These are phyloP conservation scores for Trametes hirsuta DNA, from an alignment of 1,284 basidiomycete species.

Conservation along the genomic window DNA sequence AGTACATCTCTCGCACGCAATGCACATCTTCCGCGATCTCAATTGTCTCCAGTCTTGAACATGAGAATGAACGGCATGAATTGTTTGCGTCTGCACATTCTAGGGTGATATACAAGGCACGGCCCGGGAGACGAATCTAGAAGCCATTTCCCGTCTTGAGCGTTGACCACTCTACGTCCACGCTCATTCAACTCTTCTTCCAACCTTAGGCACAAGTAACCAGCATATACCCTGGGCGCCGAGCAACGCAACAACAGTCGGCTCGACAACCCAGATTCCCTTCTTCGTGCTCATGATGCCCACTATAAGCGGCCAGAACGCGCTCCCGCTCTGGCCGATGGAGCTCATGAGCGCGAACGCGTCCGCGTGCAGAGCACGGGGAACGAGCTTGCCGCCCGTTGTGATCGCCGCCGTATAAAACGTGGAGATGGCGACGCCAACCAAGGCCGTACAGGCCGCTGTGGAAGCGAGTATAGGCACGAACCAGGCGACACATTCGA, in stretches of 20 bases:
- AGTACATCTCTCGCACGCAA: not conserved
- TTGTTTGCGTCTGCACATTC: too few relatives aligned
- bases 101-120: not conserved
- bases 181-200: slow-evolving; percentile 19
- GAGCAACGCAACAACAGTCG: slow-evolving; percentile 32
- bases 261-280: slow-evolving; percentile 39
- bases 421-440: slow-evolving; percentile 39
- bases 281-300: slow-evolving; percentile 39
- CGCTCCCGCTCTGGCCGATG: slow-evolving; percentile 39
- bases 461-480: slow-evolving; percentile 36
- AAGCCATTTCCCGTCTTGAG: not conserved
- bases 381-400: slow-evolving; percentile 34
- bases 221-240: slow-evolving; percentile 34
- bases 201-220: slow-evolving; percentile 32
- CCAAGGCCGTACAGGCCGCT: slow-evolving; percentile 37
- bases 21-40: not conserved
- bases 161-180: not conserved
- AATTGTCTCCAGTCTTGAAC: not conserved
- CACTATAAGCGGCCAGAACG: slow-evolving; percentile 39
- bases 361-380: slow-evolving; percentile 37
- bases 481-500: slow-evolving; percentile 38
- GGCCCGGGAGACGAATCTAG: not conserved
- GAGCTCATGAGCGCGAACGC: slow-evolving; percentile 38
- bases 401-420: slow-evolving; percentile 39
- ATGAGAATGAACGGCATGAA: too few relatives aligned